phyloP scores from a whole-genome alignment of 164 flowering plant genomes.

The Paratinospora sagittata region DNA sequence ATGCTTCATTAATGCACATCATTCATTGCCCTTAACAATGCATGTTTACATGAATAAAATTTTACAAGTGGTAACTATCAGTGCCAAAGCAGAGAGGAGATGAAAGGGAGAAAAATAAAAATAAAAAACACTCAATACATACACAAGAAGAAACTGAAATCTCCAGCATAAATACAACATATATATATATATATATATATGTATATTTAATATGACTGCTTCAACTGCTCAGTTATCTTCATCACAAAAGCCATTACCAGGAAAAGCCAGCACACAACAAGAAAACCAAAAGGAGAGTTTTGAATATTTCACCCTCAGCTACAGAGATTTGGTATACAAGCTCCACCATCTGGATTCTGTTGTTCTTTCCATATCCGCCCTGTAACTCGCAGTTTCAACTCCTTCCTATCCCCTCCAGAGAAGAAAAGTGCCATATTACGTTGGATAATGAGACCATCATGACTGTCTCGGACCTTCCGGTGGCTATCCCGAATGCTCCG shows the following conservation, averaged over 20 bases:
- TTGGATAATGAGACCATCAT: conserved; percentile 91
- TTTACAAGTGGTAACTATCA: not conserved
- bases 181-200: no score
- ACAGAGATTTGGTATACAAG: conserved; percentile 70
- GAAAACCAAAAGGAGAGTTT: not conserved
- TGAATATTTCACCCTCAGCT: conserved; percentile 32
- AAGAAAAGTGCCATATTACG: conserved; percentile 93
- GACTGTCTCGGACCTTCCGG: conserved; percentile 89
- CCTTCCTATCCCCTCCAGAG: conserved; percentile 92
- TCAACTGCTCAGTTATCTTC: not conserved
- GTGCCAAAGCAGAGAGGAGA: not conserved
- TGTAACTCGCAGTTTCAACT: conserved; percentile 84
- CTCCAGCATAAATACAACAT: not conserved
- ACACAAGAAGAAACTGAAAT: not conserved
- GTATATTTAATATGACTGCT: not conserved
- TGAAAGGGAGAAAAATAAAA: not conserved
- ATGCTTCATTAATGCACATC: not conserved
- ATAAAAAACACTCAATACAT: not conserved
- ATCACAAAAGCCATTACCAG: not conserved
- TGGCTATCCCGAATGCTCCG: conserved; percentile 91
- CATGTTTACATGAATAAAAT: not conserved
- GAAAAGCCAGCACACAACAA: not conserved
- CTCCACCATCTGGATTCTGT: conserved; percentile 69
- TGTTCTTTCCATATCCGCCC: conserved; percentile 97
- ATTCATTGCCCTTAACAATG: not conserved